phyloP scores from a whole-genome alignment of 78 protist genomes.

The Pigoraptor vietnamica region DNA sequence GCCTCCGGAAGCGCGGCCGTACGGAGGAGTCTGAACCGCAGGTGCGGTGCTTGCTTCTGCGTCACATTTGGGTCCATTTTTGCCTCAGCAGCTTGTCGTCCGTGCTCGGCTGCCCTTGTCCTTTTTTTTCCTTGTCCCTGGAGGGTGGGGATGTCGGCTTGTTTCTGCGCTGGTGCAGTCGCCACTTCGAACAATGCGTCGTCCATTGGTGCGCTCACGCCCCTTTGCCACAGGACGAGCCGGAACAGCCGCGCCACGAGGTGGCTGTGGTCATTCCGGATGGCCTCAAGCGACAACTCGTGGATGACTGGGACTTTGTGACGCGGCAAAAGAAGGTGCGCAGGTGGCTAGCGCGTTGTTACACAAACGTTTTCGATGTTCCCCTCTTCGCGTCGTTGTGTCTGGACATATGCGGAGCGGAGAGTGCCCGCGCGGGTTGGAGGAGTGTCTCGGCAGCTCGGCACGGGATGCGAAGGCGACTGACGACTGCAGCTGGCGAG shows the following conservation, averaged over 20 bases:
- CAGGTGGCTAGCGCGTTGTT: neutral
- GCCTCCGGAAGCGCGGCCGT: neutral
- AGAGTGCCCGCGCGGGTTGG: too few species aligned
- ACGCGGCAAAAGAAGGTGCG: slow-evolving; percentile 1
- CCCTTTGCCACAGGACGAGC: neutral
- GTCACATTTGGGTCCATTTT: neutral
- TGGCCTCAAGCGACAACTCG: slow-evolving; percentile 7
- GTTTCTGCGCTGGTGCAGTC: neutral
- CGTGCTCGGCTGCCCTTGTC: too few species aligned
- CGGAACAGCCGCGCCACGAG: neutral
- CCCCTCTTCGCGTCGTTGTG: neutral
- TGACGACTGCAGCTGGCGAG: too few species aligned
- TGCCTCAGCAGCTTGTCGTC: neutral
- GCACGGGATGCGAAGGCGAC: too few species aligned
- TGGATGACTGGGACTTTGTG: slow-evolving; percentile 18
- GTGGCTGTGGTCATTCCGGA: slow-evolving; percentile 14
- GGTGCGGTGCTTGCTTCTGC: too few species aligned
- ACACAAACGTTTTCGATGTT: neutral
- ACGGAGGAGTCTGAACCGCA: neutral
- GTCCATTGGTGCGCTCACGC: neutral
- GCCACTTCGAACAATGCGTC: neutral
- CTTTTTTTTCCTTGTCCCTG: too few species aligned
- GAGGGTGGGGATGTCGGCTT: too few species aligned
- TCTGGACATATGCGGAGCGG: too few species aligned
- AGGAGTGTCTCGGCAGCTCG: too few species aligned